Conservation (phyloP, 2,329 filamentous ascomycete species). For the Sclerotinia nivalis region DNA sequence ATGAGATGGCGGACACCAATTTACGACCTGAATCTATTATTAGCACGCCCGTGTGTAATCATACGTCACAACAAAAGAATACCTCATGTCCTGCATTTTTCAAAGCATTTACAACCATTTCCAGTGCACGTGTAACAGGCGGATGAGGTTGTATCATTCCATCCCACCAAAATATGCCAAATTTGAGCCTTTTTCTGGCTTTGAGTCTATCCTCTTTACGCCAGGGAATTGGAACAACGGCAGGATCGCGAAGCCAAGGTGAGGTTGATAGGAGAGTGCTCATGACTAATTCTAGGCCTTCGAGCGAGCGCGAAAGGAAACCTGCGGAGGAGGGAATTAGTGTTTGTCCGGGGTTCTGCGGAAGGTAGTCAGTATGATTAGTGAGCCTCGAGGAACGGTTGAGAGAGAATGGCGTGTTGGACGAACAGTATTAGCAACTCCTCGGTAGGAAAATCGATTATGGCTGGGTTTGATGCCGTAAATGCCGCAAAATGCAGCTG, state of each 20-base stretch:
- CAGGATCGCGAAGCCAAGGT: slow-evolving; percentile 66
- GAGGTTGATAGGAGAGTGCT: slow-evolving; percentile 54
- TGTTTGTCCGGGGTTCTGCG: slow-evolving; percentile 52
- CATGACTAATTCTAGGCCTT: slow-evolving; percentile 54
- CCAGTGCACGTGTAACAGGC: slow-evolving; percentile 54
- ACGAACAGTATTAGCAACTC: slow-evolving; percentile 55
- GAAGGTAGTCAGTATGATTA: background rate
- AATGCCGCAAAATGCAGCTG: slow-evolving; percentile 40
- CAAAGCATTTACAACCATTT: slow-evolving; percentile 43
- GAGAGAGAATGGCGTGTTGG: background rate
- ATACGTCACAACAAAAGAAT: background rate
- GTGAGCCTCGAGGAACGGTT: background rate
- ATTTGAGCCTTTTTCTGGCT: slow-evolving; percentile 44
- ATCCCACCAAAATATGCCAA: slow-evolving; percentile 56
- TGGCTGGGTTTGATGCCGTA: slow-evolving; percentile 42
- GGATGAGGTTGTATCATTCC: slow-evolving; percentile 53
- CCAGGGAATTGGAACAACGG: slow-evolving; percentile 64
- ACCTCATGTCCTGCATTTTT: background rate
- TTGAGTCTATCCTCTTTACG: slow-evolving; percentile 46
- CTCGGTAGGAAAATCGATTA: slow-evolving; percentile 48
- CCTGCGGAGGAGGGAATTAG: slow-evolving; percentile 61
- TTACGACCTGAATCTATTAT: background rate
- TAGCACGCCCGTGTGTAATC: background rate
- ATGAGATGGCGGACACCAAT: slow-evolving; percentile 22
- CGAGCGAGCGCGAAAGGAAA: slow-evolving; percentile 56